Evolutionary conservation across 78 protist genomes (phyloP), one percentile per base, ranked within the genome.

Genomic region (Pigoraptor vietnamica): DNA sequence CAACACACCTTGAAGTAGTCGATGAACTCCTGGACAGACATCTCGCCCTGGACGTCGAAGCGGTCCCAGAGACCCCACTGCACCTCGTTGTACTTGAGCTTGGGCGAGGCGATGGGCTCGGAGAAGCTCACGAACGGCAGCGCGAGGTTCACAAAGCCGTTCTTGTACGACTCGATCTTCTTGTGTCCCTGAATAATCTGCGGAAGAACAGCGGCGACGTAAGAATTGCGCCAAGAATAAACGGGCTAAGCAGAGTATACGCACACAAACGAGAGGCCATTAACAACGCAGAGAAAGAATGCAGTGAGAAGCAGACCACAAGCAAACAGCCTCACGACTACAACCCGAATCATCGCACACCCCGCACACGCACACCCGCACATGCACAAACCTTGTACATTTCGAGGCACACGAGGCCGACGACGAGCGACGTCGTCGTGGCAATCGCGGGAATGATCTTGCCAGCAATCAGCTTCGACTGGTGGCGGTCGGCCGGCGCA

Each of bases 401-500:
- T 95, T 99, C 99, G 23, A 98, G 67, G 94, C 94, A 89, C 24
- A 95, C 99, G n/a, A 97, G 93, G 23, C 99, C 99, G 39, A 98
- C 90, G 34, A 98, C 99, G 23, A 95, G 34, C n/a, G 99, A 99
- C 23, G 99, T 99, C 39, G 99, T 99, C 24, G 99, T 99, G 40
- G 99, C 99, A 83, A 99, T 97, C 38, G 99, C 99, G 10, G 99
- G 99, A 93, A 99, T 99, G 96, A 99, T 99, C 95, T 95, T 94
- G 88, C 99, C 99, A 0, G 99, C 99, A 86, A 99, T 98, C 82
- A 89, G 93, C 97, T 97, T 98, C 90, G 98, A 40, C 90, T 81
- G 82, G 89, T 39, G 86, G 29, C 89, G 23, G 83, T 94, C 95
- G 21, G 97, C 99, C 23, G 81, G 81, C 14, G 94, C 92, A 95